Evolutionary conservation across 257 asterid species (phyloP), one percentile per base, ranked within the genome.

Genomic region (Marsdenia floribunda): DNA sequence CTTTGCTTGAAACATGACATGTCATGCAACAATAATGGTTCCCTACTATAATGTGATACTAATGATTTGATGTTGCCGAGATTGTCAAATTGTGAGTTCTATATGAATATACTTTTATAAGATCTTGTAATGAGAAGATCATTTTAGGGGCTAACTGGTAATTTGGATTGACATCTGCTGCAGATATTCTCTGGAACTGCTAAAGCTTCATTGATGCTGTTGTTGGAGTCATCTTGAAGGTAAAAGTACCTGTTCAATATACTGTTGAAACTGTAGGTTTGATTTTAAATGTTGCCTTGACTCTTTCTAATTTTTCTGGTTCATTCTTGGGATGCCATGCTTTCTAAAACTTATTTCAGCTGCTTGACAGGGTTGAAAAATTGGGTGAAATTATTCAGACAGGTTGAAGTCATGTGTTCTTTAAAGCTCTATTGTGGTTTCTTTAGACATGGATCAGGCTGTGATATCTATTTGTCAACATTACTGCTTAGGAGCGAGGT

Each of bases 141-240:
- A 40, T 69, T 46, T 53, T 21, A 8, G 71, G 18, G 22, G 58
- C 54, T 68, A 72, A 68, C 24, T n/a, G 29, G 10, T 58, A 70
- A n/a, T 38, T 66, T 40, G 57, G 33, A 66, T 47, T 69, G 73
- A 29, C 18, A 38, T 61, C 47, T 53, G 73, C 38, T 77, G 75
- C 86, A 95, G 98, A 29, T 95, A 95, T 87, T 98, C 98, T 70
- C 81, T 95, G 74, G 98, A 95, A 82, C 82, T 95, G 87, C 85
- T 95, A 59, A 44, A 89, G 76, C 81, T 95, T 95, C 79, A 97
- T 98, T 10, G 99, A 95, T 87, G 99, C 96, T 79, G 97, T 98
- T 37, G 77, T 88, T 53, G 96, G 92, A 89, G 98, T 92, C 68
- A 9, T 88, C 61, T 5, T 89, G 70, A 95, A 92, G 98, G 98